These are phyloP conservation scores for Pelargonium myrrhifolium DNA, from an alignment of 441 rosid species.

Conservation along the genomic window DNA sequence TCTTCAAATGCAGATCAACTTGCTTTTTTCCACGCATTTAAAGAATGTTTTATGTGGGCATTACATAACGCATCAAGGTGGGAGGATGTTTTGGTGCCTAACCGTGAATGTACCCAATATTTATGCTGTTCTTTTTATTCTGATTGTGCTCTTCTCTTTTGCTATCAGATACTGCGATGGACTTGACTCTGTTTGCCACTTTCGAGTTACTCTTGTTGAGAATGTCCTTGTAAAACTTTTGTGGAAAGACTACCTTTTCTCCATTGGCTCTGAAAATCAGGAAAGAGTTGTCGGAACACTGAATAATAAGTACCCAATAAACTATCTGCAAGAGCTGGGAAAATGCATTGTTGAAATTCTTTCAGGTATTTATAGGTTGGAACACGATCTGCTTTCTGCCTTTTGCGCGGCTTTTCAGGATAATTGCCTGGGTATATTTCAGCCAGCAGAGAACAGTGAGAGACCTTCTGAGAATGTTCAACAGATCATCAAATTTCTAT, in stretches of 20 bases:
- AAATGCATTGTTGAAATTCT: slow-evolving; percentile 73
- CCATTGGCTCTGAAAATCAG: slow-evolving; percentile 27
- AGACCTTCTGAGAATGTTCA: slow-evolving; percentile 34
- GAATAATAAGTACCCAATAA: slow-evolving; percentile 29
- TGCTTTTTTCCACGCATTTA: slow-evolving; percentile 59
- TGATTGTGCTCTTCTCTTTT: slow-evolving; percentile 16
- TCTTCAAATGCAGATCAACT: slow-evolving; percentile 40
- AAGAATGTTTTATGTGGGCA: slow-evolving; percentile 85
- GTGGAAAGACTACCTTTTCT: slow-evolving; percentile 60
- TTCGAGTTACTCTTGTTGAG: slow-evolving; percentile 49
- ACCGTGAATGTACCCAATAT: slow-evolving; percentile 6
- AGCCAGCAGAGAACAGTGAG: slow-evolving; percentile 37
- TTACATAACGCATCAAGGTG: slow-evolving; percentile 68
- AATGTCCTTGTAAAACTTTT: slow-evolving; percentile 63
- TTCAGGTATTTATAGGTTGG: slow-evolving; percentile 45
- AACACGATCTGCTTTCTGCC: slow-evolving; percentile 46
- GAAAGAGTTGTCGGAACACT: slow-evolving; percentile 25
- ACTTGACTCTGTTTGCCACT: slow-evolving; percentile 38
- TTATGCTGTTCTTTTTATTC: slow-evolving; percentile 13
- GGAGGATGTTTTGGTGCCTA: slow-evolving; percentile 20
- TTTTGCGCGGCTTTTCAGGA: slow-evolving; percentile 54
- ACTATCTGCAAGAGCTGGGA: slow-evolving; percentile 63
- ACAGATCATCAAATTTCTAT: slow-evolving; percentile 51
- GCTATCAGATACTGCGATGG: slow-evolving; percentile 47
- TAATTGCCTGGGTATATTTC: slow-evolving; percentile 42